Percentiles rank a stretch among this genome's conserved stretches.
phyloP scores from a whole-genome alignment of 129 eudicot genomes.

The Saussurea involucrata region DNA sequence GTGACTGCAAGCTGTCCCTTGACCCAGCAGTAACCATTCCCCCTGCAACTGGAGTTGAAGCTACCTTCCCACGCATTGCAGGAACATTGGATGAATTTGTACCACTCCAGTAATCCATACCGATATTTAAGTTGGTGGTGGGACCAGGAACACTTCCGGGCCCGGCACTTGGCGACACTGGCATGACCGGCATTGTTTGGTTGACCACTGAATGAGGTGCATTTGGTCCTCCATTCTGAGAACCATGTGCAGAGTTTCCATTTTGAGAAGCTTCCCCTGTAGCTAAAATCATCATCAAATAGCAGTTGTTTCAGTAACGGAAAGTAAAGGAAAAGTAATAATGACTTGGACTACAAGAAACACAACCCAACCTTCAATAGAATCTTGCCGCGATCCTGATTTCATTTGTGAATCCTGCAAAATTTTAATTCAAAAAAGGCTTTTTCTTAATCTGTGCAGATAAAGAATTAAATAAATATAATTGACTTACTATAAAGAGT shows the following conservation, averaged over 20 bases:
- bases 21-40: slow-evolving; percentile 63
- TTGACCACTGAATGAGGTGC: slow-evolving; percentile 51
- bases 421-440: background rate
- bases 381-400: slow-evolving; percentile 68
- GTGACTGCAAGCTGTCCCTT: slow-evolving; percentile 69
- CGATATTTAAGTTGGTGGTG: slow-evolving; percentile 80
- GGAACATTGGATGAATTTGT: slow-evolving; percentile 51
- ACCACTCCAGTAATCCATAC: slow-evolving; percentile 93
- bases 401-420: slow-evolving; percentile 81
- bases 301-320: slow-evolving; percentile 12
- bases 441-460: background rate
- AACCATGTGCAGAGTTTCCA: slow-evolving; percentile 59
- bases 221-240: slow-evolving; percentile 75
- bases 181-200: slow-evolving; percentile 49
- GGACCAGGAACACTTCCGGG: slow-evolving; percentile 69
- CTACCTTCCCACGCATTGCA: slow-evolving; percentile 58
- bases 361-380: slow-evolving; percentile 57
- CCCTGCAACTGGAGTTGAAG: slow-evolving; percentile 61
- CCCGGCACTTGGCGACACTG: slow-evolving; percentile 48
- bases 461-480: too few species aligned
- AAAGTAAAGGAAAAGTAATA: background rate
- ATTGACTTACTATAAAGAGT: background rate
- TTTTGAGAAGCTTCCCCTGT: slow-evolving; percentile 78
- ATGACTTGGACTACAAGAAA: background rate
- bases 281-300: slow-evolving; percentile 18